Base-by-base conservation (phyloP, 768 basidiomycete species). In the Termitomyces titanicus region DNA sequence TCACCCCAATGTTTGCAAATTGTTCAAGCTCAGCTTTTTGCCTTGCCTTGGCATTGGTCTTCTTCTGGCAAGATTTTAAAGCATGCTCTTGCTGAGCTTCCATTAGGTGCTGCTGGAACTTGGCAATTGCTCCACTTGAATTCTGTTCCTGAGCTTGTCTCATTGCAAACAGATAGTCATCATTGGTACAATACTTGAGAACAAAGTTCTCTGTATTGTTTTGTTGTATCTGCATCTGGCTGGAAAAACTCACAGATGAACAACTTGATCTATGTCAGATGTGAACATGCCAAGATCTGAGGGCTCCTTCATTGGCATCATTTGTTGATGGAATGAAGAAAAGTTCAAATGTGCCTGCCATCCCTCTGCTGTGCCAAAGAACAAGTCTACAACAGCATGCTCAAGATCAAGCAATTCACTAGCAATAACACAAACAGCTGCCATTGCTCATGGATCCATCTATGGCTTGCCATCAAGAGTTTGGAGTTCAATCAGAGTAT, bases 321-420 rank as follows among this genome's bases (percentile, higher is more conserved):
- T 71, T 73, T 15, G 67, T 69, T 2, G 67, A n/a, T 8, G 68
- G 66, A 57, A 72, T 62, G 56, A 61, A 71, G 49, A 58, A 51
- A 22, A 50, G 31, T 50, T 68, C 67, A 59, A 73, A 67, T 1
- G 60, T 2, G 2, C 72, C 70, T 29, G 53, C 66, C 67, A 68
- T 33, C 44, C 43, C 15, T 47, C 45, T 6, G 40, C 27, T 29
- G 51, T 43, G 6, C 68, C 70, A 18, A 52, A 48, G 25, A 66
- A 65, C 45, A 73, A 68, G 5, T 55, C 60, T n/a, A 60, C 51
- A 3, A 65, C 53, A 20, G 11, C 4, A 12, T 2, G 27, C 17
- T 20, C 63, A 43, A 44, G 64, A 54, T 6, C 64, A 57, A 8
- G 67, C 31, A 11, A 35, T 47, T 31, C 46, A 27, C 31, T n/a